Base-by-base conservation (phyloP, 2,329 filamentous ascomycete species). In the Ceratocystis albifundus region DNA sequence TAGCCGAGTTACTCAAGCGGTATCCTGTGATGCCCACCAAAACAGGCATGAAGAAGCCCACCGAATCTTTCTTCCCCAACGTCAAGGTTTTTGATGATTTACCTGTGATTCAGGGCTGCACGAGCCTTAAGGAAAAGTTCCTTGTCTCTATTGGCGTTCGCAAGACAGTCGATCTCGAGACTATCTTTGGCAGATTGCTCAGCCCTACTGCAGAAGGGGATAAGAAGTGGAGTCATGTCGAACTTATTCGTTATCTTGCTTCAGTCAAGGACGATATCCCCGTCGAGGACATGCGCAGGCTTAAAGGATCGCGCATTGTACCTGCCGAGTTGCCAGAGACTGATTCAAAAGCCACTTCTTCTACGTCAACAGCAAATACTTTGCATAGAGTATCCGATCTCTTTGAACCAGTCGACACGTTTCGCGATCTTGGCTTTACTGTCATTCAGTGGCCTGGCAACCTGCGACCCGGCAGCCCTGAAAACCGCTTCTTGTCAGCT, bases 61-160 rank as follows among this genome's bases (percentile, higher is more conserved):
- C 79, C 2, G 91, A 97, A 70, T 87, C 94, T 0, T 99, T 96
- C 75, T 96, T 99, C 72, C 85, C 89, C 1, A 88, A 85, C n/a
- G 94, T 99, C 46, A 94, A 90, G 74, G 79, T 99, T 0, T 99
- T 99, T 72, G 91, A 96, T 69, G 94, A 99, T 73, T 79, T 99
- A 17, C 92, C 94, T 0, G 86, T 88, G 12, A 85, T 97, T 1
- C 84, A 87, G 69, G 85, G 84, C 12, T 85, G 92, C 55, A 85
- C 87, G 50, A 84, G 86, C 41, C 83, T 96, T 12, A 97, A 96
- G 73, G 93, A 97, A 59, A 96, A 95, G 74, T 89, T 99, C 69
- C 76, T 99, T 55, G 77, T 82, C 2, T 84, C 89, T 1, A 79
- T 99, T 41, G 93, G 94, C 2, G 92, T 99, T 30, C 86, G 94